Percentiles rank a stretch among this genome's conserved stretches.
Evolutionary conservation across 495 filamentous ascomycete genomes (phyloP).

Genomic region (Penicillium mononematosum): DNA sequence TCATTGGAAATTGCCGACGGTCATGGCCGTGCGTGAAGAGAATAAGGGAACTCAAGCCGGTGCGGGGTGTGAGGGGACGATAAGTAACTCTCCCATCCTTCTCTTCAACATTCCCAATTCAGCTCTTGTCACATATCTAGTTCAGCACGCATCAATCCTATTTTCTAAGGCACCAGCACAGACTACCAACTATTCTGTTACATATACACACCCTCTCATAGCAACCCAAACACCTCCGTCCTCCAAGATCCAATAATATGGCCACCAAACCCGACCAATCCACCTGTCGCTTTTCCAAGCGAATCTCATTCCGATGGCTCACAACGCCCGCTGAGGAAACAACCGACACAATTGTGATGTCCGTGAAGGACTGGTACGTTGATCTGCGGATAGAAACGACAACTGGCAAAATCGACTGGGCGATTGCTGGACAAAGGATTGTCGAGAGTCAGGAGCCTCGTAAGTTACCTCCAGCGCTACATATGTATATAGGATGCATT

Average conservation of each 20-base stretch:
- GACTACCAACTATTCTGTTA: not conserved
- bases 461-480: constrained; percentile 13
- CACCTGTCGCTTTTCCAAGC: constrained; percentile 36
- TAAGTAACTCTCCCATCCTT: constrained; percentile 3
- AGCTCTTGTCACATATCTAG: no score
- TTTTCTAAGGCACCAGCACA: not conserved
- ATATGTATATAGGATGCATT: constrained; percentile 1
- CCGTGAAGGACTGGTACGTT: constrained; percentile 45
- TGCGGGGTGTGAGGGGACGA: constrained; percentile 31
- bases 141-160: not conserved
- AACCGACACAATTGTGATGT: constrained; percentile 47
- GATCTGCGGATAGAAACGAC: constrained; percentile 42
- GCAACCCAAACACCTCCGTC: not conserved
- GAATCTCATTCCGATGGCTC: constrained; percentile 46
- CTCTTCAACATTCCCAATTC: constrained; percentile 20
- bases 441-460: constrained; percentile 32
- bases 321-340: constrained; percentile 40
- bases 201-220: not conserved
- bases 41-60: not conserved
- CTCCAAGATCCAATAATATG: constrained; percentile 9
- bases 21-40: not conserved
- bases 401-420: constrained; percentile 39
- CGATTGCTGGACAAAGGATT: constrained; percentile 40
- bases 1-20: no score
- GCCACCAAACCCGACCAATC: constrained; percentile 10